A percentile compares a stretch with the other conserved stretches of the same genome.
Evolutionary conservation across 176 grass and related monocot genomes (phyloP).

Genomic region (Miscanthus lutarioriparius): DNA sequence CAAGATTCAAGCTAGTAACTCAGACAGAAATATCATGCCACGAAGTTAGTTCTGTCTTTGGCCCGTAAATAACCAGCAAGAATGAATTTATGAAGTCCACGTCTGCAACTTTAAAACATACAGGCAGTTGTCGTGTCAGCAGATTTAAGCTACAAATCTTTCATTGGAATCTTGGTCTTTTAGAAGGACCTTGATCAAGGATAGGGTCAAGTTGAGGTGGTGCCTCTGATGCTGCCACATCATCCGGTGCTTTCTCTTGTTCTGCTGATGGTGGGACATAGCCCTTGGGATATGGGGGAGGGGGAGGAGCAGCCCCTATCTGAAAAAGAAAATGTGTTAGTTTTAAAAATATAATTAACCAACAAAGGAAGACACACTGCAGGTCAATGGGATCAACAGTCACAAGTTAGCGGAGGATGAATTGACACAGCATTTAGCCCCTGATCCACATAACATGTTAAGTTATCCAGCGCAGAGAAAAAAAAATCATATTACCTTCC

Average conservation of each 20-base stretch:
- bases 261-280: slow-evolving; percentile 70
- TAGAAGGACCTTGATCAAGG: slow-evolving; percentile 94
- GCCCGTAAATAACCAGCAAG: background rate
- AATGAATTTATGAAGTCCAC: background rate
- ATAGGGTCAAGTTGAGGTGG: slow-evolving; percentile 71
- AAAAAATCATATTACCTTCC: slow-evolving; percentile 60
- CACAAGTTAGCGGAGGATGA: background rate
- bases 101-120: slow-evolving; percentile 15
- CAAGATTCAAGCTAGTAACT: background rate
- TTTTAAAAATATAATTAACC: slow-evolving; percentile 16
- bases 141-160: slow-evolving; percentile 20
- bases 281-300: slow-evolving; percentile 90
- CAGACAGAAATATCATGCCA: background rate
- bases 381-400: background rate
- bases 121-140: background rate
- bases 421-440: background rate
- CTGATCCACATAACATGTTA: background rate
- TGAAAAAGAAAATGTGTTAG: slow-evolving; percentile 25
- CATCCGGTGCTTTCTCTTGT: slow-evolving; percentile 64
- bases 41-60: background rate
- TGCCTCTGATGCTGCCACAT: slow-evolving; percentile 56
- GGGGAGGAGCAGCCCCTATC: slow-evolving; percentile 75
- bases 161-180: slow-evolving; percentile 77
- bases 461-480: background rate
- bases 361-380: background rate